Evolutionary conservation across 2,329 filamentous ascomycete genomes (phyloP), one percentile per base, ranked within the genome.

Genomic region (Alternaria ethzedia): DNA sequence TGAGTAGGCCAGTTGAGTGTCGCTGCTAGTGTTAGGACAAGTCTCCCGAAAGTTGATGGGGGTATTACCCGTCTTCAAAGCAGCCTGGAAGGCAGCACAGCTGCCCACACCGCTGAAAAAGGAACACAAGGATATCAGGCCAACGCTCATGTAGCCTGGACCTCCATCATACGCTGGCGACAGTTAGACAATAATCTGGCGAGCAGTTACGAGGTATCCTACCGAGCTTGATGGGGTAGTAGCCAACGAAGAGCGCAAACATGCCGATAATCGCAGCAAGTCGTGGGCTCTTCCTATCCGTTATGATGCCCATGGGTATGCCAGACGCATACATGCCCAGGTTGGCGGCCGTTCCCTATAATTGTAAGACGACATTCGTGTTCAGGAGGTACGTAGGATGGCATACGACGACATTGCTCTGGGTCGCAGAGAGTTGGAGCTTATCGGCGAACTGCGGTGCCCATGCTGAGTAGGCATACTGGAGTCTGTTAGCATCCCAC

Each of bases 391-490:
- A 9, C 15, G 49, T 9, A 52, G 47, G 63, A 11, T 30, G 44
- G 75, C 87, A 78, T 84, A 90, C 94, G 76, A 99, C 94, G 69
- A 98, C 81, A 81, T 99, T 98, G 81, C 89, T 94, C 80, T 97
- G 87, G 3, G 95, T 98, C n/a, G 96, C 91, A 13, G 94, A 94
- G 65, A 98, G 88, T 77, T 91, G 89, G 72, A 99, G 85, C 71
- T 88, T 90, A 75, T 96, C 90, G 54, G 94, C 94, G 77, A 97
- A 97, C 81, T 97, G 94, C 20, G 96, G 96, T 13, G 93, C 94
- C 94, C 96, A 99, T 81, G 95, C 95, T 59, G 94, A 97, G 82
- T 97, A 99, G 77, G 94, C 95, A 88, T 99, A 98, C 93, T 97
- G 76, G 54, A 43, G 55, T 15, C 36, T 54, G 64, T 79, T 62